These are phyloP conservation scores for Eimeria sp. DNA, from an alignment of 169 alveolate species.

Conservation along the genomic window DNA sequence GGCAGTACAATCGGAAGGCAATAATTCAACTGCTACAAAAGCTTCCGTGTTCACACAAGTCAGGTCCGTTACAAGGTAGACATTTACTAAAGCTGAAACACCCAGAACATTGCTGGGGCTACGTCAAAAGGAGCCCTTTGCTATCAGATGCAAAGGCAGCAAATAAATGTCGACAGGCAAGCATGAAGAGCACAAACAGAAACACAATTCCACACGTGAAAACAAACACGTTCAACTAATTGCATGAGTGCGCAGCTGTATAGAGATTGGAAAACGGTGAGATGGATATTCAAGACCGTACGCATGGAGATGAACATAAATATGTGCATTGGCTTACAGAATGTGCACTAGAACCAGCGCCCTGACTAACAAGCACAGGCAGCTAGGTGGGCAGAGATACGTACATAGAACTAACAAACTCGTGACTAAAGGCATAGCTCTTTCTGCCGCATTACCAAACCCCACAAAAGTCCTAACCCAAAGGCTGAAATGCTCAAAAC, in stretches of 20 bases:
- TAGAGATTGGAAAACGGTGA: background rate
- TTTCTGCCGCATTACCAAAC: background rate
- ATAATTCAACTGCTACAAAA: background rate
- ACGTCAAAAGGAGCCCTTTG: background rate
- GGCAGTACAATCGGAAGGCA: background rate
- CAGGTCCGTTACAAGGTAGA: background rate
- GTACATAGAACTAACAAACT: background rate
- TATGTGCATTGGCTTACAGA: background rate
- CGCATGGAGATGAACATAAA: too few species aligned
- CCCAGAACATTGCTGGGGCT: background rate
- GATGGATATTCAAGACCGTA: background rate
- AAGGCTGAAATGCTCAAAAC: background rate
- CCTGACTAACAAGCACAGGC: background rate
- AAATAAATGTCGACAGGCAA: background rate
- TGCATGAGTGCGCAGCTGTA: background rate
- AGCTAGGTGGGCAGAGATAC: background rate
- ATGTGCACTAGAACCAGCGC: background rate
- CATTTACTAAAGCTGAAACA: background rate
- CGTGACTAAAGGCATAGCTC: background rate
- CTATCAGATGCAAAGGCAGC: background rate
- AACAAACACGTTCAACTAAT: background rate
- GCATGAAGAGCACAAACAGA: background rate
- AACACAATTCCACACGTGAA: background rate
- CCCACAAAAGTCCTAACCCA: background rate
- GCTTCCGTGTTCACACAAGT: background rate